phyloP scores from a whole-genome alignment of 805 yeast genomes.

The Candida golubevii region DNA sequence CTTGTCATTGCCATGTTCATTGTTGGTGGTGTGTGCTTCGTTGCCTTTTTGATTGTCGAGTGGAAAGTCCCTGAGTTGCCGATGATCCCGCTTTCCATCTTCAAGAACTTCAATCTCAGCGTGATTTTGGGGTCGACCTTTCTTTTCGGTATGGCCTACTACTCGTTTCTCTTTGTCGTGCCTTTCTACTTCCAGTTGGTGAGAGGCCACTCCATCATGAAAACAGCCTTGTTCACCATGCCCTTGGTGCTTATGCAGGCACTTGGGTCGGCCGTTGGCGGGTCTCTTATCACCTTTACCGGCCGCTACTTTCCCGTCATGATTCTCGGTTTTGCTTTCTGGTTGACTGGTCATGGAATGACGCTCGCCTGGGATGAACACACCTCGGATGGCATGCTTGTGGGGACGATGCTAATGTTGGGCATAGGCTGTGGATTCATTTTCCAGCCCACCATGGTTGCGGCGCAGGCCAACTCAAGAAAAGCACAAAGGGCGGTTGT shows the following conservation, averaged over 20 bases:
- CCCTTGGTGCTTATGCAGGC: slow-evolving; percentile 41
- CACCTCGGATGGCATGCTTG: slow-evolving; percentile 31
- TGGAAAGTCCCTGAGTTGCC: slow-evolving; percentile 47
- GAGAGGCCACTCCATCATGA: slow-evolving; percentile 34
- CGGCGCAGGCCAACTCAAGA: slow-evolving; percentile 49
- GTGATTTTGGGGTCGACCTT: slow-evolving; percentile 32
- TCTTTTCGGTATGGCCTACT: slow-evolving; percentile 48
- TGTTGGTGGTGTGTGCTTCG: slow-evolving; percentile 31
- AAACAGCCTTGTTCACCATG: slow-evolving; percentile 38
- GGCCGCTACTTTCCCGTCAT: slow-evolving; percentile 43
- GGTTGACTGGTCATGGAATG: slow-evolving; percentile 41
- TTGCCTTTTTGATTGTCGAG: slow-evolving; percentile 47
- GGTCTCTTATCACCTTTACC: slow-evolving; percentile 39
- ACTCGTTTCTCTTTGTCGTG: slow-evolving; percentile 42
- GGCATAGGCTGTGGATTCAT: slow-evolving; percentile 44
- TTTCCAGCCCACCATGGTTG: slow-evolving; percentile 55
- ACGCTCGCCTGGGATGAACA: slow-evolving; percentile 29
- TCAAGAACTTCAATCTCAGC: slow-evolving; percentile 33
- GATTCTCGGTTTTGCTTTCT: slow-evolving; percentile 36
- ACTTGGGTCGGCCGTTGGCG: slow-evolving; percentile 39
- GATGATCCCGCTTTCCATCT: slow-evolving; percentile 48
- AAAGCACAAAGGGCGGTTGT: slow-evolving; percentile 55
- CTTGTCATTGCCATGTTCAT: slow-evolving; percentile 33
- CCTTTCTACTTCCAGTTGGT: slow-evolving; percentile 49
- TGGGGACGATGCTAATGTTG: slow-evolving; percentile 35